Evolutionary conservation across 2,329 filamentous ascomycete genomes (phyloP), one percentile per base, ranked within the genome.

Genomic region (Clarireedia monteithiana): DNA sequence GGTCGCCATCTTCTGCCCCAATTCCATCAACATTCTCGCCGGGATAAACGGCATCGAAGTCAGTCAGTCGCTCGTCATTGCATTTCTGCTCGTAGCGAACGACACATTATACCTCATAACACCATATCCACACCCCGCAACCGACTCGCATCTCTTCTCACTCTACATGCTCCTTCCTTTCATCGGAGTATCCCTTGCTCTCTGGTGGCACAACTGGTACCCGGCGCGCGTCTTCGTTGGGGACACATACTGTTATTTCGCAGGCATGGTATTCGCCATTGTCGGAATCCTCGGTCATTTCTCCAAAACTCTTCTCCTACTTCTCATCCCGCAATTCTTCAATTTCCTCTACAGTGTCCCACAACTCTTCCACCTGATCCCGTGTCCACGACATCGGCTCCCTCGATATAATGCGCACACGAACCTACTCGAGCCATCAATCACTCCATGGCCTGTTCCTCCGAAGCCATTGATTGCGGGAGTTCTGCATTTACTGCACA

Each of bases 41-140:
- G 94, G 94, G n/a, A 89, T 99, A 72, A 99, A 99, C 72, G 94
- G 94, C 55, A 94, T 99, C 70, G 94, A 99, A 72, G 94, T 97
- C 55, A 84, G 88, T 10, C 94, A 99, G 74, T 96, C 91, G 58
- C 77, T 99, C 60, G 88, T 96, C 61, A 89, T 99, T 68, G 92
- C 91, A 26, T 71, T 84, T 53, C 80, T 97, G 50, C 82, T 99
- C 63, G 82, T 86, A 58, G 74, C 90, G 69, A 99, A 99, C 74
- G 94, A 97, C 71, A 77, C 81, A 52, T 79, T 97, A 61, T 99
- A 97, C 73, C 82, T 97, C 50, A 78, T 89, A 58, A 86, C 86
- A 0, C 84, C 85, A 0, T 91, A 91, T 68, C 90, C 89, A 0
- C 91, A 99, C 70, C 94, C 94, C 15, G 94, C 94, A 20, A 95